phyloP scores from a whole-genome alignment of 306 rosid genomes.

The Prinsepia uniflora region DNA sequence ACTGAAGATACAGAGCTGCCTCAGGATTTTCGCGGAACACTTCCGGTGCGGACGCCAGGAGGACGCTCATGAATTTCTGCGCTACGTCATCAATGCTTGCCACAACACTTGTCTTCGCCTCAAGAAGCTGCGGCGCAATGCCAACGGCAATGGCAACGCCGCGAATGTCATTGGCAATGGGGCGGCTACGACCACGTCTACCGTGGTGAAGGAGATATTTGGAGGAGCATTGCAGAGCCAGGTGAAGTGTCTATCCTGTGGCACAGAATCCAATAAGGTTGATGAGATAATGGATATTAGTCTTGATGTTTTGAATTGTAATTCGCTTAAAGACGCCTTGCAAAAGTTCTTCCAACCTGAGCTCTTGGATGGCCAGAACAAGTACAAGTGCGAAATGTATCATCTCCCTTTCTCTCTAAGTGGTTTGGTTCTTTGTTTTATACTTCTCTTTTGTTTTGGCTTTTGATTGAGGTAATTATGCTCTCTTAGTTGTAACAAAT shows the following conservation, averaged over 20 bases:
- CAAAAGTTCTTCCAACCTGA: conserved; percentile 90
- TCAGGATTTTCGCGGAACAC: conserved; percentile 68
- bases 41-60: conserved; percentile 89
- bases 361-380: conserved; percentile 85
- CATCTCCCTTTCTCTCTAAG: conserved; percentile 8
- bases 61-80: conserved; percentile 92
- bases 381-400: conserved; percentile 95
- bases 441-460: neutral
- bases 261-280: conserved; percentile 92
- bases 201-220: conserved; percentile 84
- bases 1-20: conserved; percentile 63
- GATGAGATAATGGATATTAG: conserved; percentile 99
- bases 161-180: neutral
- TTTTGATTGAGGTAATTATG: conserved; percentile 28
- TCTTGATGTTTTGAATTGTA: conserved; percentile 92
- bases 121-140: conserved; percentile 63
- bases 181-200: conserved; percentile 8
- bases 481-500: conserved; percentile 72
- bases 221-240: conserved; percentile 99
- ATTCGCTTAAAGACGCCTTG: conserved; percentile 80
- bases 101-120: conserved; percentile 88
- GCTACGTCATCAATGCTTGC: conserved; percentile 94
- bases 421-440: neutral
- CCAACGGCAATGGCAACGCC: conserved; percentile 8
- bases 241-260: conserved; percentile 91